phyloP scores from a whole-genome alignment of 768 basidiomycete species.

The Cystobasidium ongulense region DNA sequence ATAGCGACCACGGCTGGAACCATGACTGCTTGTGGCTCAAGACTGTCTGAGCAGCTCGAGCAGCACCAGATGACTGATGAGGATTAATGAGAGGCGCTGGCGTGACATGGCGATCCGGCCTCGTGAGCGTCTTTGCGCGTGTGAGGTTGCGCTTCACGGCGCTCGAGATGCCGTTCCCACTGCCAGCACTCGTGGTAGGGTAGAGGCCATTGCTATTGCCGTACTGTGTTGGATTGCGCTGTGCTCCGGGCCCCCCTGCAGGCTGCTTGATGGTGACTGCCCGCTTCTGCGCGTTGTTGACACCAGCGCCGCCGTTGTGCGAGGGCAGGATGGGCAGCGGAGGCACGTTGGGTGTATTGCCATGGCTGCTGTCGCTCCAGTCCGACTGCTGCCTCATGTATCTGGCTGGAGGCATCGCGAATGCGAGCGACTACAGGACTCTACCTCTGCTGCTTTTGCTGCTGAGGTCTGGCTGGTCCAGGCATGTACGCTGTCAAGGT shows the following conservation, averaged over 20 bases:
- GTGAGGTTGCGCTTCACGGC: conserved; percentile 26
- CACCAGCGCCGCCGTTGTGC: neutral
- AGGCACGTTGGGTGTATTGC: neutral
- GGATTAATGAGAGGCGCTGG: conserved; percentile 91
- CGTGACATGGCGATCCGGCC: conserved; percentile 88
- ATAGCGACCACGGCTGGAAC: conserved; percentile 64
- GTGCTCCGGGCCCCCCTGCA: neutral
- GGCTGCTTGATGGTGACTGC: conserved; percentile 1
- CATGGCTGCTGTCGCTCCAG: conserved; percentile 17
- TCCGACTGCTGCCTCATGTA: conserved; percentile 14
- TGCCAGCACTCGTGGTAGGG: no score
- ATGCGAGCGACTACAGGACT: neutral
- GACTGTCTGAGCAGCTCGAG: conserved; percentile 37
- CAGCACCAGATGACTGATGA: conserved; percentile 46
- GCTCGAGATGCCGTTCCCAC: neutral
- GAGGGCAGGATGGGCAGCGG: neutral
- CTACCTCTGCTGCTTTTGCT: neutral
- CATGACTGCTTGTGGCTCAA: conserved; percentile 37
- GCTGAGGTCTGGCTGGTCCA: neutral
- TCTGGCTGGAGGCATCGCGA: neutral
- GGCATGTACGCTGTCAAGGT: neutral
- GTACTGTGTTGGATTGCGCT: neutral
- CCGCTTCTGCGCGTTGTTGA: neutral
- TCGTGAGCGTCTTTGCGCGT: conserved; percentile 73
- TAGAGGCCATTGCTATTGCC: neutral